phyloP scores from a whole-genome alignment of 192 early-diverging fungal species.

The Coemansia javaensis region DNA sequence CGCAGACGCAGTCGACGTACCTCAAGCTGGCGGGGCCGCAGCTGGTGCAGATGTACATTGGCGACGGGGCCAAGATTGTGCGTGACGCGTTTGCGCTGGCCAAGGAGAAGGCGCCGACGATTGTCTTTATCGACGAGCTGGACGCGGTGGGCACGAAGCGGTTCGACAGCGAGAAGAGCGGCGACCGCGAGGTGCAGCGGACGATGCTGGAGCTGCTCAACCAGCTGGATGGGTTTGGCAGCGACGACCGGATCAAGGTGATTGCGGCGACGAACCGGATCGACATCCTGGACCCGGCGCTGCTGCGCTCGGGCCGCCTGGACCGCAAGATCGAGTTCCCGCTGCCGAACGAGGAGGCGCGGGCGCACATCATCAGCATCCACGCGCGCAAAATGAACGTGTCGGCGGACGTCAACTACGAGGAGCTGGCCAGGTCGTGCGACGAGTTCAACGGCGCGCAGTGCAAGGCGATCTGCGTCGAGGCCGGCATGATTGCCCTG shows the following conservation, averaged over 20 bases:
- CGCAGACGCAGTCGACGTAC: slow-evolving; percentile 92
- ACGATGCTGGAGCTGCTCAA: slow-evolving; percentile 99
- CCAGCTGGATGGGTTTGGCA: slow-evolving; percentile 95
- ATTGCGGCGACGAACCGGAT: slow-evolving; percentile 99
- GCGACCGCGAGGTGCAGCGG: slow-evolving; percentile 97
- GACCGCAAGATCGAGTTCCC: slow-evolving; percentile 95
- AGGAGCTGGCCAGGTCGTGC: slow-evolving; percentile 89
- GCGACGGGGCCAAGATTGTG: slow-evolving; percentile 95
- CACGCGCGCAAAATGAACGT: slow-evolving; percentile 99
- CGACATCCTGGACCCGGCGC: slow-evolving; percentile 86
- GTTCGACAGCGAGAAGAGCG: slow-evolving; percentile 94
- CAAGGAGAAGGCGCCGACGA: slow-evolving; percentile 97
- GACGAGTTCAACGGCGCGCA: slow-evolving; percentile 99
- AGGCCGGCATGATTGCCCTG: slow-evolving; percentile 97
- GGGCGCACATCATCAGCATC: slow-evolving; percentile 94
- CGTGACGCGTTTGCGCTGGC: slow-evolving; percentile 95
- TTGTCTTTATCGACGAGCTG: slow-evolving; percentile 99
- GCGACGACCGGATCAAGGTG: slow-evolving; percentile 95
- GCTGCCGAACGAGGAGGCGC: slow-evolving; percentile 85
- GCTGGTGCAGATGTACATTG: slow-evolving; percentile 98
- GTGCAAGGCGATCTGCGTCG: slow-evolving; percentile 98
- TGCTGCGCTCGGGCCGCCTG: slow-evolving; percentile 81
- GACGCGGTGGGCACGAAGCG: slow-evolving; percentile 99
- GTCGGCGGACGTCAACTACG: slow-evolving; percentile 90
- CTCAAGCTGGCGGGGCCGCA: slow-evolving; percentile 96